Base-by-base conservation (phyloP, 768 basidiomycete genomes). In the Leccinum imitatum region DNA sequence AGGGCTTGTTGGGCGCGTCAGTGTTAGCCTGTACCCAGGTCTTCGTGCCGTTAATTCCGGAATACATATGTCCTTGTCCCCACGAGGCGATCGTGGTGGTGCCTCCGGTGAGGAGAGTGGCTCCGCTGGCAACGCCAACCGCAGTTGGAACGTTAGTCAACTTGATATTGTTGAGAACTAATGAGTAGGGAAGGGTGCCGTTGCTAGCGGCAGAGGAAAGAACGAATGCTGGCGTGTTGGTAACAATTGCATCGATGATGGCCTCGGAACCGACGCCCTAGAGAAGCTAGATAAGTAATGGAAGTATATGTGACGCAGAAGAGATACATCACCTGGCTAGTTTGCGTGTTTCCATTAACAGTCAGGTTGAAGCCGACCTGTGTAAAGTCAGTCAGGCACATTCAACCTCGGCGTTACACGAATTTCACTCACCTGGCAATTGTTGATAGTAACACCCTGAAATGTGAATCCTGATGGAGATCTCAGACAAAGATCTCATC, bases 21-120 rank as follows among this genome's bases (percentile, higher is more conserved):
- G 89, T 78, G 35, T 72, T 69, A 0, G 75, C 79, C 69, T 89
- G 82, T 0, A 73, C 77, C 71, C 85, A 91, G n/a, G 60, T 69
- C 3, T 74, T 75, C 4, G 71, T 69, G 1, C 76, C 62, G 50
- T 74, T 77, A 3, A 80, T 79, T 31, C 89, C 89, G 0, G 73
- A 76, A 71, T 81, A 92, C 17, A 86, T 76, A 62, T 91, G 83
- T 41, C 91, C 91, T 71, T 92, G 90, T 6, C 75, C 89, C 91
- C 90, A 92, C 4, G 85, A 83, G 0, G 71, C 64, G 41, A 76
- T 76, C 9, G 64, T 70, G 19, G 56, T 70, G 3, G 72, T 73
- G 17, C 76, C 78, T 15, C 78, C 78, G 0, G 65, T 54, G 13
- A 82, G 71, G 13, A 80, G 61, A 4, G 69, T 72, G 9, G 46